Conservation (phyloP, 148 eudicot species). For the Beta vulgaris region DNA sequence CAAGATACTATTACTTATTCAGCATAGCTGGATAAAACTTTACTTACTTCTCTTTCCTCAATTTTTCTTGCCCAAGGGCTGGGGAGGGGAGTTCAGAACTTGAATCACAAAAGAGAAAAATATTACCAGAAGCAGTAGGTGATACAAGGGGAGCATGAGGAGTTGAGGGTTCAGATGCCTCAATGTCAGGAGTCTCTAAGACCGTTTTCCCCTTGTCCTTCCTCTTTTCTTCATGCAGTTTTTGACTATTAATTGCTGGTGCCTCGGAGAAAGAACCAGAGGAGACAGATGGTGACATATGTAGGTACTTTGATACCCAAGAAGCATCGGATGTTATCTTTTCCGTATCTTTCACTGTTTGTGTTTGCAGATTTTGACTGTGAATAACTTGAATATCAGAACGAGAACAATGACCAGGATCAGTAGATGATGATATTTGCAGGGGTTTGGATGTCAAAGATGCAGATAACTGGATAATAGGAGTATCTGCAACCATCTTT, state of each 20-base stretch:
- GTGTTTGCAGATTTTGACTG: neutral
- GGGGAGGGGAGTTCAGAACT: neutral
- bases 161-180: conserved; percentile 12
- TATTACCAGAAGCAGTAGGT: conserved; percentile 26
- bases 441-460: neutral
- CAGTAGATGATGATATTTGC: conserved; percentile 13
- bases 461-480: conserved; percentile 7
- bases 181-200: conserved; percentile 9
- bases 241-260: conserved; percentile 5
- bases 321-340: neutral
- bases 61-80: too few relatives aligned
- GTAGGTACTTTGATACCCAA: neutral
- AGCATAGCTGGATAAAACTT: neutral
- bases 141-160: conserved; percentile 13
- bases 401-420: conserved; percentile 1
- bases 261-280: conserved; percentile 2
- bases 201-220: conserved; percentile 24
- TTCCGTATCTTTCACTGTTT: conserved; percentile 1
- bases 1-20: neutral
- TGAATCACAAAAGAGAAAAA: neutral
- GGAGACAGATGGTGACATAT: neutral
- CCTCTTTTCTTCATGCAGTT: conserved; percentile 18
- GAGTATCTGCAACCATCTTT: conserved; percentile 8
- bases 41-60: neutral
- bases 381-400: neutral